phyloP scores from a whole-genome alignment of 495 filamentous ascomycete genomes.

The Xylaria acuta region DNA sequence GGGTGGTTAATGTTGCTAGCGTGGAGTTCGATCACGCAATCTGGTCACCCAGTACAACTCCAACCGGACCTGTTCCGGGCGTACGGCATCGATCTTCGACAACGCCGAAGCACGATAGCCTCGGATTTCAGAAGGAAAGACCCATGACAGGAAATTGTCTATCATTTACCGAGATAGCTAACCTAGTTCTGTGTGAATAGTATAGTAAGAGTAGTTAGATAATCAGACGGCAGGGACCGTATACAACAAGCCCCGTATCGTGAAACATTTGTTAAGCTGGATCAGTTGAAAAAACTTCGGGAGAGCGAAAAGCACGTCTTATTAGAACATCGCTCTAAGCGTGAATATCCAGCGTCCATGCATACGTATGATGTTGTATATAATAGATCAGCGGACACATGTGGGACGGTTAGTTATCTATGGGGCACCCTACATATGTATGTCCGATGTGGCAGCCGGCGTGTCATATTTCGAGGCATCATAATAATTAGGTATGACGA shows the following conservation, averaged over 20 bases:
- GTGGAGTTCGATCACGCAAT: slow-evolving; percentile 43
- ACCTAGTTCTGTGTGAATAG: neutral
- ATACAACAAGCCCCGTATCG: no score
- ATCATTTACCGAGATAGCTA: neutral
- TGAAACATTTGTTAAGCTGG: neutral
- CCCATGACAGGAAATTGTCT: no score
- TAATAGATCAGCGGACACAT: neutral
- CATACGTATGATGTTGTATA: neutral
- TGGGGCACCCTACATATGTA: slow-evolving; percentile 3
- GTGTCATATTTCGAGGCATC: neutral
- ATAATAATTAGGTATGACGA: neutral
- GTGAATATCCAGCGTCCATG: neutral
- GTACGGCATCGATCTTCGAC: neutral
- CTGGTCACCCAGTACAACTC: slow-evolving; percentile 15
- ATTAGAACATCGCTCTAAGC: slow-evolving; percentile 20
- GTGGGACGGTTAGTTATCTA: neutral
- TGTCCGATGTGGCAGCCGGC: slow-evolving; percentile 1
- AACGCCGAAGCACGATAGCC: neutral
- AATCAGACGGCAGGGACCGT: neutral
- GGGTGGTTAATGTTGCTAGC: slow-evolving; percentile 37
- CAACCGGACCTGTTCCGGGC: neutral
- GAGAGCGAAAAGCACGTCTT: slow-evolving; percentile 13
- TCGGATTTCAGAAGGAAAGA: neutral
- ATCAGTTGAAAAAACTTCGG: neutral
- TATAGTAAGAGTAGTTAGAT: neutral